Evolutionary conservation across 2,329 filamentous ascomycete genomes (phyloP), one percentile per base, ranked within the genome.

Genomic region (Chalara sp.): DNA sequence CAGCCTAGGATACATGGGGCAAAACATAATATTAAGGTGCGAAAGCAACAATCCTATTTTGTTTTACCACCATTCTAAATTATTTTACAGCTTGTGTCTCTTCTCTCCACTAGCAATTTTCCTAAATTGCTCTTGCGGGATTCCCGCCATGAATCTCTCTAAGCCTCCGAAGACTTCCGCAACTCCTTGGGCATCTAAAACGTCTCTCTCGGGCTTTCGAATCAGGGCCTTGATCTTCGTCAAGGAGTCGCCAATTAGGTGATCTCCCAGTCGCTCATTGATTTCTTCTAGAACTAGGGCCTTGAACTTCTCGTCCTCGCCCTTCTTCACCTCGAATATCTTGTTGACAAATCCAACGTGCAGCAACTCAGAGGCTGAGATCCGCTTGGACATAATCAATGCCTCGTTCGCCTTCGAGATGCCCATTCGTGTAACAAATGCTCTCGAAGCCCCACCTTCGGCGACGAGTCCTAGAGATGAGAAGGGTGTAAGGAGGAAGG

Each of bases 401-500:
- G 93, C 92, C 75, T 97, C 93, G 64, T 95, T 95, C 7, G 90
- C 91, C 65, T 88, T 87, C 52, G 80, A 74, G 47, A 89, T 78
- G 1, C 93, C 93, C 29, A 97, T 75, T 0, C 92, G 75, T 61
- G 86, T 79, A 11, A 93, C 88, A 51, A 97, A 85, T 0, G 84
- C 89, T 50, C 83, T 74, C 12, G 83, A 89, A 0, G 90, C 83
- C 44, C 86, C 89, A 40, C 92, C 93, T 72, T 97, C 93, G 49
- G 90, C 80, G 0, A 97, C 91, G 1, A 99, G 80, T 1, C 93
- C 92, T 1, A 97, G 78, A 1, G 87, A 92, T 5, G 84, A 86
- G 71, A 97, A 97, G 4, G 93, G 93, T 1, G 91, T 96, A 30
- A 97, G 81, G 30, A 97, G 75, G 70, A 89, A 99, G 32, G 90